Base-by-base conservation (phyloP, 1,284 basidiomycete species). In the Marasmius sp. region DNA sequence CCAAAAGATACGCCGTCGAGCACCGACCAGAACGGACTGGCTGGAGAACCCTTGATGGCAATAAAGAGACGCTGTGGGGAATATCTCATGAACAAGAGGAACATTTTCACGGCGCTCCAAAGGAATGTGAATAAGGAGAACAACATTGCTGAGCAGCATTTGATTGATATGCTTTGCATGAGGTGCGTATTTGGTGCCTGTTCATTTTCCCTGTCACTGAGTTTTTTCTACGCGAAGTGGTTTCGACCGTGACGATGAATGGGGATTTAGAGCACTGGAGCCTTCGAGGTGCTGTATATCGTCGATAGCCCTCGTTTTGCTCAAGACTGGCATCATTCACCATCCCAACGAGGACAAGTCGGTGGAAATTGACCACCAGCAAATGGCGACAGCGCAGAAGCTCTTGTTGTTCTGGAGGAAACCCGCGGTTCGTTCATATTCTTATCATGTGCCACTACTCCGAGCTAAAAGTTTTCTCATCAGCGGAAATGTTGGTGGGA, bases 401-500 rank as follows among this genome's bases (percentile, higher is more conserved):
- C 81, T 99, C 48, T 80, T 99, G 45, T 78, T 99, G 53, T 99
- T 99, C 82, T 99, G 97, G 97, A 85, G 97, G 73, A 99, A 99
- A 77, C 97, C 97, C 37, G 97, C 97, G 16, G 95, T 97, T 75
- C 69, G 92, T 85, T 10, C 49, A 48, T 50, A 65, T 58, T 58
- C 47, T 52, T 59, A 6, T 67, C 37, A 22, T 34, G 48, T 48
- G 38, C 59, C 9, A 55, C 20, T 10, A 55, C 20, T 41, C 20
- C 45, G 48, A 55, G 12, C 3, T 48, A 54, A 41, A 58, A 61
- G 51, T 58, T 64, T 9, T 66, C 45, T 43, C 57, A 59, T 22
- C 62, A 96, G 94, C 85, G 97, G 58, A 99, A 99, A 78, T 99
- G 97, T 78, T 99, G 97, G 97, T 99, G 97, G 97, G 97, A 99